Conservation (phyloP, 2,329 filamentous ascomycete species). For the Colletotrichum filicis region DNA sequence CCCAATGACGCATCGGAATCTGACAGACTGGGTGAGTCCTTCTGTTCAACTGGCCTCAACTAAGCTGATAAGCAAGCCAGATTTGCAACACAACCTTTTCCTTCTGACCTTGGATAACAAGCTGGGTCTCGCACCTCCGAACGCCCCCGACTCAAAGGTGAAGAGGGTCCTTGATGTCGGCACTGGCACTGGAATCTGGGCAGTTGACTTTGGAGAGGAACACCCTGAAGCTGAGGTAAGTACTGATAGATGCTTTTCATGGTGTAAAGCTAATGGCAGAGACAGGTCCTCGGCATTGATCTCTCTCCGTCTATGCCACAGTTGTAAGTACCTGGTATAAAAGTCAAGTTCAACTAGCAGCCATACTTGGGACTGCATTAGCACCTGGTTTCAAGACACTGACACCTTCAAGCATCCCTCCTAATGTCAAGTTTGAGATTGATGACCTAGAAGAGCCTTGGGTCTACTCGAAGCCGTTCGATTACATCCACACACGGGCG, state of each 20-base stretch:
- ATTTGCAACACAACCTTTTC: slow-evolving; percentile 49
- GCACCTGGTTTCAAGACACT: slow-evolving; percentile 41
- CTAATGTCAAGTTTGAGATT: slow-evolving; percentile 55
- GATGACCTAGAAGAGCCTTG: slow-evolving; percentile 48
- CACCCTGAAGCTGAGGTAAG: slow-evolving; percentile 43
- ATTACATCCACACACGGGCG: slow-evolving; percentile 47
- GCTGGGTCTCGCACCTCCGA: slow-evolving; percentile 1
- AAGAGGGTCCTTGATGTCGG: slow-evolving; percentile 55
- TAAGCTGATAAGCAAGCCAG: slow-evolving; percentile 31
- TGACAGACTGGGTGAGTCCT: background rate
- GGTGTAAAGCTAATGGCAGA: background rate
- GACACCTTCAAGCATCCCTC: slow-evolving; percentile 43
- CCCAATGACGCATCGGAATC: slow-evolving; percentile 4
- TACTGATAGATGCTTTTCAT: background rate
- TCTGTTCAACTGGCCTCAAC: background rate
- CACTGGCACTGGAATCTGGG: slow-evolving; percentile 58
- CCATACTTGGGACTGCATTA: slow-evolving; percentile 38
- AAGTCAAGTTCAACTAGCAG: background rate
- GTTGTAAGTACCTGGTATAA: slow-evolving; percentile 38
- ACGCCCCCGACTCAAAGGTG: slow-evolving; percentile 28
- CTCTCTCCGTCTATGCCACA: slow-evolving; percentile 46
- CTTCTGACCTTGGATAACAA: slow-evolving; percentile 44
- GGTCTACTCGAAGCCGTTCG: slow-evolving; percentile 44
- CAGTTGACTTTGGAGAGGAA: slow-evolving; percentile 53
- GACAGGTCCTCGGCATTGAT: slow-evolving; percentile 42